Evolutionary conservation across 2,329 filamentous ascomycete species (phyloP), one percentile per base, ranked within the genome.

Genomic region (Trichoderma semiorbis): DNA sequence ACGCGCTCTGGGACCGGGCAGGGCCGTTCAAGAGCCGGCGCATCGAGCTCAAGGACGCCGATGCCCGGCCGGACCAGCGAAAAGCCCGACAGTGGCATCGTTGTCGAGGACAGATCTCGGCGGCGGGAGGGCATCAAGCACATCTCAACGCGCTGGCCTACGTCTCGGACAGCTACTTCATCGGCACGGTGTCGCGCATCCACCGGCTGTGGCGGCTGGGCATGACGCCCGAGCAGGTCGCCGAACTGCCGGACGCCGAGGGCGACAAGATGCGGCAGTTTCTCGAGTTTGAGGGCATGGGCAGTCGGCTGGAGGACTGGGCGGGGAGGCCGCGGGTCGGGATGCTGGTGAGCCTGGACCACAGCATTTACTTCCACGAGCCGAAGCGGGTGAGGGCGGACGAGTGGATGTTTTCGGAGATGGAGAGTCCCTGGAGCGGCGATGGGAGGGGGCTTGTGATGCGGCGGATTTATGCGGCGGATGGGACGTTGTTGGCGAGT

Each of bases 161-260:
- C 84, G 93, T 98, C 84, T 93, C 91, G 30, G 95, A 98, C 82
- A 92, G 89, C 78, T 96, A 93, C 83, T 98, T 99, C 82, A 95
- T 98, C 80, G 95, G 93, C 50, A 98, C 95, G 2, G 89, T 98
- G 8, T 86, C 91, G 32, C 89, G 93, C 24, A 91, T 95, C 69
- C 95, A 98, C 81, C 87, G 89, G 71, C 86, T 98, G 43, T 95
- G 92, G 88, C 87, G 93, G 16, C 93, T 93, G 79, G 89, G 87
- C 1, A 87, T 85, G 63, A 73, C 84, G 14, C 85, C 85, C 2
- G 82, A 86, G 69, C 85, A 88, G 43, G 84, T 90, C n/a, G 84
- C 86, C n/a, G 78, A 81, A 16, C 80, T 88, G 72, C 79, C 87
- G 16, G 80, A 81, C 62, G 82, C 82, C 32, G 69, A 83, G 69